These are phyloP conservation scores for Fusarium nisikadoi DNA, from an alignment of 2,329 filamentous ascomycete genomes.

Conservation along the genomic window DNA sequence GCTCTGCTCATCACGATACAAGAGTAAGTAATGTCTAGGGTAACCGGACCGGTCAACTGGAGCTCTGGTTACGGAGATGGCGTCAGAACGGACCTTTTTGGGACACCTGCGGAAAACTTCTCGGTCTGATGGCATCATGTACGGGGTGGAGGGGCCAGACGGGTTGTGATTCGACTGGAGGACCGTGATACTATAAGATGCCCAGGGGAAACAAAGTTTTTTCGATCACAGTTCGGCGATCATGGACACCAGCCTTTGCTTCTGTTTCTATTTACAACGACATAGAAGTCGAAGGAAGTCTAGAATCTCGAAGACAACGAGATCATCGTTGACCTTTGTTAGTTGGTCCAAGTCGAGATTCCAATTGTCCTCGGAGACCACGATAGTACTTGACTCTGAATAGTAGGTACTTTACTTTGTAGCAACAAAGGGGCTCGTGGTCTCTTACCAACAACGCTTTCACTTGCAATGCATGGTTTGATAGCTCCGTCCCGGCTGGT, in stretches of 20 bases:
- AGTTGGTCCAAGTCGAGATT: neutral
- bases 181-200: slow-evolving; percentile 19
- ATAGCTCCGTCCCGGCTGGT: slow-evolving; percentile 28
- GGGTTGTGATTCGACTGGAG: slow-evolving; percentile 36
- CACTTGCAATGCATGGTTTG: slow-evolving; percentile 26
- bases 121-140: slow-evolving; percentile 37
- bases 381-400: neutral
- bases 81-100: slow-evolving; percentile 38
- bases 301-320: neutral
- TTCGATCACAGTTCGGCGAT: neutral
- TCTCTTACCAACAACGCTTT: slow-evolving; percentile 2
- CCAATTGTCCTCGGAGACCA: neutral
- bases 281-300: neutral
- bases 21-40: slow-evolving; percentile 9
- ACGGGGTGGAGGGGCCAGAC: slow-evolving; percentile 19
- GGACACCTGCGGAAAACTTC: slow-evolving; percentile 18
- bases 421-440: neutral
- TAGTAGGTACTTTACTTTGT: neutral
- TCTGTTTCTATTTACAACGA: slow-evolving; percentile 1
- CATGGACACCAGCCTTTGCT: slow-evolving; percentile 10
- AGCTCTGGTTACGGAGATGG: slow-evolving; percentile 32
- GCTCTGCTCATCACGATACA: neutral
- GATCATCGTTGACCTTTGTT: neutral
- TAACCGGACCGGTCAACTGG: slow-evolving; percentile 34
- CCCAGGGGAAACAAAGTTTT: slow-evolving; percentile 34